Percentiles rank a stretch among this genome's conserved stretches.
Evolutionary conservation across 345 rosid genomes (phyloP).

Genomic region (Aquilaria malaccensis): DNA sequence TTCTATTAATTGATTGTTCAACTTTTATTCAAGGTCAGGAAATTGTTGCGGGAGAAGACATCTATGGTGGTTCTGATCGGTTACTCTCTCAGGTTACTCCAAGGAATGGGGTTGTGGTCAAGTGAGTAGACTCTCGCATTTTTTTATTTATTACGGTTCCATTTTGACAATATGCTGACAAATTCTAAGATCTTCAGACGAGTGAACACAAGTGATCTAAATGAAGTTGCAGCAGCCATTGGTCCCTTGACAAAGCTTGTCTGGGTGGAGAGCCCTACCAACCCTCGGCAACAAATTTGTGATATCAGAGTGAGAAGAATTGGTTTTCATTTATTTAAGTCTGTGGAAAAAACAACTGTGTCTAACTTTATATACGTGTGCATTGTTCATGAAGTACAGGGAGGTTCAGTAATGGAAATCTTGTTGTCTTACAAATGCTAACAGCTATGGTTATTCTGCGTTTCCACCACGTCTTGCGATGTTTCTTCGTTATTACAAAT

Average conservation of each 20-base stretch:
- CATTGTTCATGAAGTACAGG: too few species aligned
- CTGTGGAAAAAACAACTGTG: too few species aligned
- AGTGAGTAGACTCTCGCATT: constrained; percentile 40
- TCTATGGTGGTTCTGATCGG: constrained; percentile 93
- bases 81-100: constrained; percentile 82
- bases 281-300: constrained; percentile 76
- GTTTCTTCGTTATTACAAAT: too few species aligned
- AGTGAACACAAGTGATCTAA: constrained; percentile 61
- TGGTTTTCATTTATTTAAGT: constrained; percentile 1
- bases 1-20: not conserved
- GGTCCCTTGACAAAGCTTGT: constrained; percentile 79
- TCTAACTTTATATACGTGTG: not conserved
- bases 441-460: too few species aligned
- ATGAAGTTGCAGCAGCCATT: constrained; percentile 73
- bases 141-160: not conserved
- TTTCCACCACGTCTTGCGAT: too few species aligned
- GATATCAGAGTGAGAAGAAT: constrained; percentile 57
- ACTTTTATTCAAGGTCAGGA: constrained; percentile 48
- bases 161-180: constrained; percentile 9
- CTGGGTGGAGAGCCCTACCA: constrained; percentile 93
- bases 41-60: constrained; percentile 90
- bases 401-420: too few species aligned
- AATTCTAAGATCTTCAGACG: constrained; percentile 43
- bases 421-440: too few species aligned
- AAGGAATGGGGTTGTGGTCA: constrained; percentile 64